phyloP scores from a whole-genome alignment of 1,284 basidiomycete species.

The Boletus hoseneyae region DNA sequence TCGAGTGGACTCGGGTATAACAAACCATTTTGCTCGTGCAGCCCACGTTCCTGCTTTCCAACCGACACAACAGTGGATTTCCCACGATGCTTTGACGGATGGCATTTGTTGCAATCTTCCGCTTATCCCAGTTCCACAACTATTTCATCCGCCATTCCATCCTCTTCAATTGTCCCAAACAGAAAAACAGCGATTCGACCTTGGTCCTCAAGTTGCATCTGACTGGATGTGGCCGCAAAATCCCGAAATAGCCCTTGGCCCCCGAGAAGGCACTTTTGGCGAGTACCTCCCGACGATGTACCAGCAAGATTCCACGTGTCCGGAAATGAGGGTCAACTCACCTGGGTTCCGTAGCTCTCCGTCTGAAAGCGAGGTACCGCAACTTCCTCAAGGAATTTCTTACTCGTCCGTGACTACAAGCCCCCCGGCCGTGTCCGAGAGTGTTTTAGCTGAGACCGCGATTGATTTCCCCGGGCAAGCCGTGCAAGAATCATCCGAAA shows the following conservation, averaged over 20 bases:
- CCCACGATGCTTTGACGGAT: conserved; percentile 12
- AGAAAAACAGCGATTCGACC: conserved; percentile 16
- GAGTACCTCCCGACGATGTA: conserved; percentile 11
- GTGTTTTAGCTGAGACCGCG: conserved; percentile 1
- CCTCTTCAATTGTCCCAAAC: conserved; percentile 12
- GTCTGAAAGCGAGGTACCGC: conserved; percentile 15
- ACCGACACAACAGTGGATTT: conserved; percentile 12
- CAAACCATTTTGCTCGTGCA: conserved; percentile 8
- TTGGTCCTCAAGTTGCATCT: conserved; percentile 2
- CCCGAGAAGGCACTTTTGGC: conserved; percentile 8
- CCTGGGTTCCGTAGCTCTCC: conserved; percentile 5
- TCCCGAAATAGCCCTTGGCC: conserved; percentile 8
- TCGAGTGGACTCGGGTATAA: conserved; percentile 13
- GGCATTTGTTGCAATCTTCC: conserved; percentile 7
- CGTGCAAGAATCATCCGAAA: conserved; percentile 10
- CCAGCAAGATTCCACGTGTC: conserved; percentile 8
- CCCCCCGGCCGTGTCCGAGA: conserved; percentile 1
- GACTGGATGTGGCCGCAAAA: conserved; percentile 25
- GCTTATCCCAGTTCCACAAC: conserved; percentile 10
- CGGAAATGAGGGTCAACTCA: conserved; percentile 8
- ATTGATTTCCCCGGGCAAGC: conserved; percentile 1
- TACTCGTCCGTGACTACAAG: conserved; percentile 6
- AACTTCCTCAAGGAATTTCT: conserved; percentile 9
- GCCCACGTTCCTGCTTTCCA: conserved; percentile 17
- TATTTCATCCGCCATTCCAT: conserved; percentile 11